phyloP scores from a whole-genome alignment of 345 rosid genomes.

The Raphanus sativus region DNA sequence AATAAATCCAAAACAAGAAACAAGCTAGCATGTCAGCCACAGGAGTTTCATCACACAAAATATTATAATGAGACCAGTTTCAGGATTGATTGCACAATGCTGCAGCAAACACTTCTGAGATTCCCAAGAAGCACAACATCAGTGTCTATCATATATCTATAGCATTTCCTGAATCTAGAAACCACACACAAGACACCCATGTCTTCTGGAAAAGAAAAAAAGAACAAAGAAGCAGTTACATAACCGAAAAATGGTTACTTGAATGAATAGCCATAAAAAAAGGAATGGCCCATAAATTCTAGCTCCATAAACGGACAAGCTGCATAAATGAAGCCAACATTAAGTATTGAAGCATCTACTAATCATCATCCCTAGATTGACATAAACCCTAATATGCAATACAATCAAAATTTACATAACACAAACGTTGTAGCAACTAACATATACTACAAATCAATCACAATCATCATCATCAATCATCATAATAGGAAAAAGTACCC shows the following conservation, averaged over 20 bases:
- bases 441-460: neutral
- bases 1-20: conserved; percentile 8
- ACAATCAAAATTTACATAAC: conserved; percentile 9
- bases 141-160: conserved; percentile 9
- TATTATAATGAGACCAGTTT: neutral
- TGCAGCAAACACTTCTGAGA: conserved; percentile 6
- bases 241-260: neutral
- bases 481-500: conserved; percentile 44
- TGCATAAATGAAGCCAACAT: neutral
- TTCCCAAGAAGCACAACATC: conserved; percentile 1
- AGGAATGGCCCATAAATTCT: neutral
- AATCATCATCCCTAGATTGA: conserved; percentile 1
- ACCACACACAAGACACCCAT: conserved; percentile 17
- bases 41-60: neutral
- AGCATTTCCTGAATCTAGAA: conserved; percentile 13
- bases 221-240: neutral
- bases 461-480: neutral
- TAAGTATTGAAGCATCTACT: neutral
- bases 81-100: neutral
- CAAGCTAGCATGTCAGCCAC: neutral
- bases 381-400: neutral
- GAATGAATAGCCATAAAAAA: neutral
- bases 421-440: neutral
- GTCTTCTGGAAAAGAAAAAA: conserved; percentile 2
- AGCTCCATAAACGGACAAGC: neutral